Evolutionary conservation across 1,284 basidiomycete genomes (phyloP).

Genomic region (Sanghuangporus baumii): DNA sequence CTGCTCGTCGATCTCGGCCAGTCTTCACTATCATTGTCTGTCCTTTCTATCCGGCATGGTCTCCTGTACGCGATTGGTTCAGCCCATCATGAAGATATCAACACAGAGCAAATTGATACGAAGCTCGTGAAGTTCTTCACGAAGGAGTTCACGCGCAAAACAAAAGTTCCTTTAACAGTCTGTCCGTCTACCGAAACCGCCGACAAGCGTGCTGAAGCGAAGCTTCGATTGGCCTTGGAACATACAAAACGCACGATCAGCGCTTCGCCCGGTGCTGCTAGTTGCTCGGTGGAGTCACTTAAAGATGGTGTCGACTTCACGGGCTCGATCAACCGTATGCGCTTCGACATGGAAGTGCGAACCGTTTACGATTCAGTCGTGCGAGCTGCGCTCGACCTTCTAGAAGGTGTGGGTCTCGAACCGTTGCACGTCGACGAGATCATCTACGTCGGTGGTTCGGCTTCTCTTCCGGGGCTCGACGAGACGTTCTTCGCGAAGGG

Average conservation of each 20-base stretch:
- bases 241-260: slow-evolving; percentile 93
- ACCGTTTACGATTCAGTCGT: slow-evolving; percentile 71
- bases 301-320: slow-evolving; percentile 95
- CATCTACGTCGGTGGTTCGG: slow-evolving; percentile 86
- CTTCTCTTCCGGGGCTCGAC: slow-evolving; percentile 82
- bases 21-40: slow-evolving; percentile 53
- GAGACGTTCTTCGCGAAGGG: slow-evolving; percentile 60
- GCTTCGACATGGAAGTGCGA: slow-evolving; percentile 86
- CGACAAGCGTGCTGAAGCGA: slow-evolving; percentile 88
- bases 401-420: slow-evolving; percentile 63
- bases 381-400: slow-evolving; percentile 55
- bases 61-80: slow-evolving; percentile 53
- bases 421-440: slow-evolving; percentile 84
- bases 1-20: slow-evolving; percentile 70
- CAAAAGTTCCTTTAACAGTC: slow-evolving; percentile 70
- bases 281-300: slow-evolving; percentile 88
- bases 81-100: slow-evolving; percentile 40
- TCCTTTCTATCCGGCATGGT: slow-evolving; percentile 65
- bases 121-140: slow-evolving; percentile 89
- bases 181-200: slow-evolving; percentile 49
- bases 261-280: slow-evolving; percentile 83
- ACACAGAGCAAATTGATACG: slow-evolving; percentile 70
- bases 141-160: slow-evolving; percentile 98
- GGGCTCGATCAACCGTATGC: slow-evolving; percentile 87
- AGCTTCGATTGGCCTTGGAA: slow-evolving; percentile 89